Evolutionary conservation across 805 yeast species (phyloP), one percentile per base, ranked within the genome.

Genomic region (Lipomyces chichibuensis): DNA sequence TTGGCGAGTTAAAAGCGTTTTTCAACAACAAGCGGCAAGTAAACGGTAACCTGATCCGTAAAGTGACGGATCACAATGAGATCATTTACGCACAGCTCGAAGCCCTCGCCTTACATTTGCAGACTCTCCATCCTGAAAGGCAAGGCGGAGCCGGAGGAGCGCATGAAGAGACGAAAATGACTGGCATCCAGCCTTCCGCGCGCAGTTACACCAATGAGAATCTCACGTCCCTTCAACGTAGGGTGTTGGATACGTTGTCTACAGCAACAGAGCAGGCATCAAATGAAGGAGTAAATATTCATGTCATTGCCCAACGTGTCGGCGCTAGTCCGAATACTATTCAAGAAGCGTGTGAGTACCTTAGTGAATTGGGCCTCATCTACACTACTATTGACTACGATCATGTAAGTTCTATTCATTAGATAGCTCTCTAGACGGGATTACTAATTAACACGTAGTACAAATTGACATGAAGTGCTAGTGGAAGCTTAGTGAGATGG

Each of bases 81-180:
- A 82, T 88, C 29, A 74, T 86, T 7, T 88, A 85, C 75, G 92
- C 89, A 74, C 82, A 84, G 72, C 77, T 89, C 65, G 82, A 84
- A 70, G 88, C 91, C 8, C 65, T 71, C 9, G 51, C 62, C 20
- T 67, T 72, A 4, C 70, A 65, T 57, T 61, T 70, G 6, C 57
- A 51, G 56, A 62, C 32, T 46, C 33, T 52, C 9, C 27, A 52
- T 25, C 27, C 55, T 25, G 33, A 52, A 13, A 9, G 55, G 6
- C 33, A 61, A 8, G 32, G 25, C 20, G 55, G 14, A 8, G n/a
- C 29, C 25, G 17, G 37, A 6, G 59, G 54, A 9, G 60, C 9
- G 35, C 43, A 14, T 14, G 66, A 37, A 17, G 39, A 17, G 23
- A 23, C 17, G 17, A 55, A 25, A 37, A 51, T 32, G 51, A n/a